Conservation (phyloP, 2,329 filamentous ascomycete genomes). For the Neurospora crassa region DNA sequence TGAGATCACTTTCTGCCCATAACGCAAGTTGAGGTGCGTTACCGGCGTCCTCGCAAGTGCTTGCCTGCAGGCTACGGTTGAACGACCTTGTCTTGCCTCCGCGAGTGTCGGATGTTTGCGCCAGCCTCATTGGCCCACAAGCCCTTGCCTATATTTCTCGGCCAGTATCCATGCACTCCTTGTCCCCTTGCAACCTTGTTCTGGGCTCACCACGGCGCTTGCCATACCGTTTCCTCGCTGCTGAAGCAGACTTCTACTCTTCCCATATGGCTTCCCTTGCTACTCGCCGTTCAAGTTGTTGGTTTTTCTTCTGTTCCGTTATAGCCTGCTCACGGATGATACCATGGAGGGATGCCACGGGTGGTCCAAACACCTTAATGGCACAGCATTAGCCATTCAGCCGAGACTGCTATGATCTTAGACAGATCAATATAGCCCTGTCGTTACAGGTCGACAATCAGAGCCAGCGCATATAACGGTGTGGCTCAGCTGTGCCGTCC, state of each 20-base stretch:
- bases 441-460: conserved; percentile 24
- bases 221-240: conserved; percentile 1
- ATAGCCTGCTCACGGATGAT: conserved; percentile 17
- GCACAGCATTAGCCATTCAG: conserved; percentile 41
- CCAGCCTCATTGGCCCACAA: conserved; percentile 17
- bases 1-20: conserved; percentile 7
- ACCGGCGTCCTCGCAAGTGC: conserved; percentile 2
- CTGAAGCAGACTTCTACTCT: conserved; percentile 8
- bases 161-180: conserved; percentile 15
- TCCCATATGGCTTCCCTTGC: conserved; percentile 12
- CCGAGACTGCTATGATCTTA: conserved; percentile 33
- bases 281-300: conserved; percentile 14
- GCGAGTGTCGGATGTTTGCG: conserved; percentile 20
- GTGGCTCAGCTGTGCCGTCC: conserved; percentile 30
- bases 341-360: conserved; percentile 17
- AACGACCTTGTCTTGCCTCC: conserved; percentile 19
- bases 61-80: conserved; percentile 11
- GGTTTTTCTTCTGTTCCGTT: conserved; percentile 17
- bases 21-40: conserved; percentile 4
- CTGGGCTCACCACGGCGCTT: conserved; percentile 12
- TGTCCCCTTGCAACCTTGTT: conserved; percentile 12
- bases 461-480: conserved; percentile 15
- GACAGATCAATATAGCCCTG: conserved; percentile 27
- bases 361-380: conserved; percentile 29
- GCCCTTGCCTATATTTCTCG: conserved; percentile 15